A percentile compares a stretch with the other conserved stretches of the same genome.
phyloP scores from a whole-genome alignment of 2,329 filamentous ascomycete species.

The Hortaea werneckii region DNA sequence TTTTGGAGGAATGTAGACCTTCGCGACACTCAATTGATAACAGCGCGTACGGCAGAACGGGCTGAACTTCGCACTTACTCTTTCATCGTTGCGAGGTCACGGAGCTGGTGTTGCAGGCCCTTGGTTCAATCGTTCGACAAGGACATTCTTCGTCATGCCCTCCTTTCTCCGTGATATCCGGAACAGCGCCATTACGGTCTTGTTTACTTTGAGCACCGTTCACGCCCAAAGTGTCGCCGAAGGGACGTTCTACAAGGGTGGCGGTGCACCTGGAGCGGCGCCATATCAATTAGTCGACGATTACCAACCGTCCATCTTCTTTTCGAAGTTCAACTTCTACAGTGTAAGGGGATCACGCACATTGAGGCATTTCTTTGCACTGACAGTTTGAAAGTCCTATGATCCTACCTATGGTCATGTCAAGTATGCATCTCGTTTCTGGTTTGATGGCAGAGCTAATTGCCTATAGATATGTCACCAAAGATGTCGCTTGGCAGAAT shows the following conservation, averaged over 20 bases:
- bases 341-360: conserved; percentile 26
- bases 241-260: conserved; percentile 16
- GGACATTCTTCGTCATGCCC: conserved; percentile 9
- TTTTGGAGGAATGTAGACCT: background rate
- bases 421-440: conserved; percentile 25
- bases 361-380: too few species aligned
- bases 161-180: conserved; percentile 17
- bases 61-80: too few species aligned
- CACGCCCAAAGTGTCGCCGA: conserved; percentile 19
- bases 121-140: background rate
- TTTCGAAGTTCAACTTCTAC: conserved; percentile 28
- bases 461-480: conserved; percentile 29
- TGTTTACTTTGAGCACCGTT: conserved; percentile 11
- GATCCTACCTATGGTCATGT: conserved; percentile 27
- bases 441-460: background rate
- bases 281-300: conserved; percentile 23
- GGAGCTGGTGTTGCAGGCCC: too few species aligned
- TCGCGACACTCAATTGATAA: background rate
- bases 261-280: conserved; percentile 19
- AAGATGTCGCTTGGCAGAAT: conserved; percentile 24
- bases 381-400: conserved; percentile 2
- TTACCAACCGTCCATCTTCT: conserved; percentile 21
- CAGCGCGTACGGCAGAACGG: background rate
- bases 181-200: conserved; percentile 8
- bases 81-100: too few species aligned